Percentiles rank a stretch among this genome's conserved stretches.
These are phyloP conservation scores for Euphorbia peplus DNA, from an alignment of 345 rosid genomes.

Conservation along the genomic window DNA sequence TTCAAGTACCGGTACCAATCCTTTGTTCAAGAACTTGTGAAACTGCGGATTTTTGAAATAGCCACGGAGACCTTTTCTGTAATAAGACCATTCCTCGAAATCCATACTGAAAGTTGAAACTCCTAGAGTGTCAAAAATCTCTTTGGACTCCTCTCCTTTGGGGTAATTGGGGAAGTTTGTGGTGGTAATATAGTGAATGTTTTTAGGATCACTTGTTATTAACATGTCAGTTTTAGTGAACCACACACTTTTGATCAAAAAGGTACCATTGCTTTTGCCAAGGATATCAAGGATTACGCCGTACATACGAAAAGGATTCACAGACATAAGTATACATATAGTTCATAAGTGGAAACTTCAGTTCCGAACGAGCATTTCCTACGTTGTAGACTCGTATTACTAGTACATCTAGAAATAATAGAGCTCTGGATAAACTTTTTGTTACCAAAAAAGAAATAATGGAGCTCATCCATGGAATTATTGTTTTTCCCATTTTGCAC, in stretches of 20 bases:
- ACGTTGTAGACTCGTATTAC: too few relatives aligned
- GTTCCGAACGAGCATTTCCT: too few relatives aligned
- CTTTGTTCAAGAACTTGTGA: neutral
- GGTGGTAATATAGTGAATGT: neutral
- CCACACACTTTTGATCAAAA: neutral
- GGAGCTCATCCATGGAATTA: too few relatives aligned
- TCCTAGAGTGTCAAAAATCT: neutral
- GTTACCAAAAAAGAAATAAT: too few relatives aligned
- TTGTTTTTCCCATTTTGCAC: too few relatives aligned
- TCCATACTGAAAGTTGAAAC: neutral
- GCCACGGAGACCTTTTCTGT: neutral
- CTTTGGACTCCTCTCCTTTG: neutral
- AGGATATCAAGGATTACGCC: neutral
- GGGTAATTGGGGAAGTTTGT: neutral
- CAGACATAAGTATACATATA: too few relatives aligned
- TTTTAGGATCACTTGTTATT: neutral
- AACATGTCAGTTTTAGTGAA: neutral
- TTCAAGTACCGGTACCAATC: neutral
- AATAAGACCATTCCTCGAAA: neutral
- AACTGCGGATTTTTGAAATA: neutral
- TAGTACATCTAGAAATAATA: too few relatives aligned
- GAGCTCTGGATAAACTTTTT: too few relatives aligned
- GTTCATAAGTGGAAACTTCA: too few relatives aligned
- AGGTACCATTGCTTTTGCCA: neutral
- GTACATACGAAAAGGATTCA: too few relatives aligned